Percentiles rank a stretch among this genome's conserved stretches.
Evolutionary conservation across 2,329 filamentous ascomycete genomes (phyloP).

Genomic region (Periconia macrospinosa): DNA sequence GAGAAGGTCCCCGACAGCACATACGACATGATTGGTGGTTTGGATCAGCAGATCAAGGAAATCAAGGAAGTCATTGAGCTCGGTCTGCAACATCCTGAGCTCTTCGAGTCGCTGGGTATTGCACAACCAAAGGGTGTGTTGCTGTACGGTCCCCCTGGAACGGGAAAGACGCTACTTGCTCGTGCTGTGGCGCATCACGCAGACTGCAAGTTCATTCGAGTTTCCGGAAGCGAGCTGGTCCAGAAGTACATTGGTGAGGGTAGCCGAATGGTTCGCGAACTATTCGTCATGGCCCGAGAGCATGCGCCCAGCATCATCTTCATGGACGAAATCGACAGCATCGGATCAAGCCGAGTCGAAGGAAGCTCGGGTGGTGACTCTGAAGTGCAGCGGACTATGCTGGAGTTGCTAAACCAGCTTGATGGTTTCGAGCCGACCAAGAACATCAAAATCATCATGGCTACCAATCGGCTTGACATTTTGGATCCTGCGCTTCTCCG

Average conservation of each 20-base stretch:
- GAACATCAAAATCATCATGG: conserved; percentile 99
- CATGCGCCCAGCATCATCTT: conserved; percentile 99
- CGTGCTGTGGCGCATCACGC: conserved; percentile 97
- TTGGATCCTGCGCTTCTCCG: conserved; percentile 91
- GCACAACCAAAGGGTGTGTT: conserved; percentile 97
- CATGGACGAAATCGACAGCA: conserved; percentile 99
- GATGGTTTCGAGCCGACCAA: conserved; percentile 99
- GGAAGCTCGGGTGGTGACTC: conserved; percentile 94
- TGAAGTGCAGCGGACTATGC: conserved; percentile 97
- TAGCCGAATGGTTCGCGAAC: conserved; percentile 95
- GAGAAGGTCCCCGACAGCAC: conserved; percentile 99
- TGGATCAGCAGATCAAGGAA: conserved; percentile 99
- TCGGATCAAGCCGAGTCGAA: conserved; percentile 95
- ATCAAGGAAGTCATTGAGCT: conserved; percentile 99
- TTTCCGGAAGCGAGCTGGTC: conserved; percentile 92
- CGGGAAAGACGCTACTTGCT: conserved; percentile 93
- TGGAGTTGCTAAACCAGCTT: conserved; percentile 96
- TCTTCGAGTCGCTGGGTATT: conserved; percentile 98
- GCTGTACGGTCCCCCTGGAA: conserved; percentile 94
- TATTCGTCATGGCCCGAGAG: conserved; percentile 98
- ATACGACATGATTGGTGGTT: conserved; percentile 99
- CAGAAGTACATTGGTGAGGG: conserved; percentile 99
- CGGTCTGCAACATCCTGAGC: conserved; percentile 94
- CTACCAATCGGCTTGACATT: conserved; percentile 96
- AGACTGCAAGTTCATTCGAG: conserved; percentile 98